These are phyloP conservation scores for Kodamaea derodonti DNA, from an alignment of 1,139 yeast genomes.

Conservation along the genomic window DNA sequence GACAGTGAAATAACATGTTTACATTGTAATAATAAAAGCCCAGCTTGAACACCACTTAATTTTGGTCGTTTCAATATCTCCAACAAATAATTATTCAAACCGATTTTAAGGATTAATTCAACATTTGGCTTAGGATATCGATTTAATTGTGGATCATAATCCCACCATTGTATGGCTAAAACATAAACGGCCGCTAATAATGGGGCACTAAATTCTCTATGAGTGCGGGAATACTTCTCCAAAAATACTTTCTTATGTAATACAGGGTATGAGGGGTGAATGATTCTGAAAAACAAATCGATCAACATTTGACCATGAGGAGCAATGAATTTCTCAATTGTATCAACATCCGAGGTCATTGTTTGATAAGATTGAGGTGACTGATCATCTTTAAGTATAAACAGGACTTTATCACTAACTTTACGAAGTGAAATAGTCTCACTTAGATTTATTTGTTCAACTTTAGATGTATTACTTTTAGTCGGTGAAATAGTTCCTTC, in stretches of 20 bases:
- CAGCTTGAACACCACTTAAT: slow-evolving; percentile 78
- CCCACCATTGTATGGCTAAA: slow-evolving; percentile 81
- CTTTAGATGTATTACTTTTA: slow-evolving; percentile 4
- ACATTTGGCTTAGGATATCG: slow-evolving; percentile 65
- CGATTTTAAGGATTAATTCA: slow-evolving; percentile 40
- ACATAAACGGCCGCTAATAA: slow-evolving; percentile 72
- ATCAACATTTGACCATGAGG: slow-evolving; percentile 75
- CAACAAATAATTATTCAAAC: slow-evolving; percentile 57
- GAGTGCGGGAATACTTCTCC: slow-evolving; percentile 73
- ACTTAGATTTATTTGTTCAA: slow-evolving; percentile 64
- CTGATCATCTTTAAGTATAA: slow-evolving; percentile 68
- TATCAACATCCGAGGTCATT: slow-evolving; percentile 66
- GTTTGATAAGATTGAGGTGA: slow-evolving; percentile 58
- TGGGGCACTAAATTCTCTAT: slow-evolving; percentile 75
- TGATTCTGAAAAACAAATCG: slow-evolving; percentile 67
- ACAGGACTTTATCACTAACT: slow-evolving; percentile 63
- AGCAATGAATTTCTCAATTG: slow-evolving; percentile 66
- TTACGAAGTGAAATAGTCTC: slow-evolving; percentile 58
- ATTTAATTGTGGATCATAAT: slow-evolving; percentile 66
- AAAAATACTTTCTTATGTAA: slow-evolving; percentile 72
- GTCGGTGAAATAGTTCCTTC: slow-evolving; percentile 6
- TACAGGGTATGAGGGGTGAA: slow-evolving; percentile 77
- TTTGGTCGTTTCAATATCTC: slow-evolving; percentile 72
- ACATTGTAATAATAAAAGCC: slow-evolving; percentile 64
- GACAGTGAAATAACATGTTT: slow-evolving; percentile 35